phyloP scores from a whole-genome alignment of 2,329 filamentous ascomycete species.

The Gnomoniopsis sp. region DNA sequence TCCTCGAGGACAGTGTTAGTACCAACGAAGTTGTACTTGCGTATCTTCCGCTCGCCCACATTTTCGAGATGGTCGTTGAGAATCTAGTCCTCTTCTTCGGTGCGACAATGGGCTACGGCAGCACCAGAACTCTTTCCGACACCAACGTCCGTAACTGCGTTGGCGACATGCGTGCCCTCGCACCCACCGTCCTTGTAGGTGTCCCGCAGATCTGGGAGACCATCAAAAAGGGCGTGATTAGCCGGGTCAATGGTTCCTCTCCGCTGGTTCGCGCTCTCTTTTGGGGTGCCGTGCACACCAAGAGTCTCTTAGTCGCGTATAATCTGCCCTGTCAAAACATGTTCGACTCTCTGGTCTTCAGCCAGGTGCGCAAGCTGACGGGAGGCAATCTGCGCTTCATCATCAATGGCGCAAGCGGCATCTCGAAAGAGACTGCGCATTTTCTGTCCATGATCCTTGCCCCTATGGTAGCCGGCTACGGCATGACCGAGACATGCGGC shows the following conservation, averaged over 20 bases:
- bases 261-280: slow-evolving; percentile 75
- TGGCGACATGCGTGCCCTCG: slow-evolving; percentile 90
- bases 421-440: slow-evolving; percentile 80
- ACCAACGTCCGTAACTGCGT: slow-evolving; percentile 81
- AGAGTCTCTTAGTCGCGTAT: slow-evolving; percentile 54
- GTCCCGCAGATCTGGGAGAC: slow-evolving; percentile 98
- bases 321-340: slow-evolving; percentile 64
- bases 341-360: slow-evolving; percentile 82
- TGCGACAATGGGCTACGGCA: slow-evolving; percentile 89
- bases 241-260: slow-evolving; percentile 70
- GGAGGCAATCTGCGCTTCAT: slow-evolving; percentile 85
- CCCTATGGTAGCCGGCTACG: slow-evolving; percentile 93
- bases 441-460: slow-evolving; percentile 92
- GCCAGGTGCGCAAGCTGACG: slow-evolving; percentile 85
- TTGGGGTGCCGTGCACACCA: slow-evolving; percentile 60
- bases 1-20: slow-evolving; percentile 75
- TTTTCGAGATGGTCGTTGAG: slow-evolving; percentile 94
- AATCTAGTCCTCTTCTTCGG: slow-evolving; percentile 87
- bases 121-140: slow-evolving; percentile 84
- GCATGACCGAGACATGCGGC: slow-evolving; percentile 87
- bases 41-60: slow-evolving; percentile 92
- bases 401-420: slow-evolving; percentile 90
- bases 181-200: slow-evolving; percentile 85
- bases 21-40: slow-evolving; percentile 78
- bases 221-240: slow-evolving; percentile 88